Evolutionary conservation across 805 yeast species (phyloP).

Genomic region (Wickerhamiella dianesei): DNA sequence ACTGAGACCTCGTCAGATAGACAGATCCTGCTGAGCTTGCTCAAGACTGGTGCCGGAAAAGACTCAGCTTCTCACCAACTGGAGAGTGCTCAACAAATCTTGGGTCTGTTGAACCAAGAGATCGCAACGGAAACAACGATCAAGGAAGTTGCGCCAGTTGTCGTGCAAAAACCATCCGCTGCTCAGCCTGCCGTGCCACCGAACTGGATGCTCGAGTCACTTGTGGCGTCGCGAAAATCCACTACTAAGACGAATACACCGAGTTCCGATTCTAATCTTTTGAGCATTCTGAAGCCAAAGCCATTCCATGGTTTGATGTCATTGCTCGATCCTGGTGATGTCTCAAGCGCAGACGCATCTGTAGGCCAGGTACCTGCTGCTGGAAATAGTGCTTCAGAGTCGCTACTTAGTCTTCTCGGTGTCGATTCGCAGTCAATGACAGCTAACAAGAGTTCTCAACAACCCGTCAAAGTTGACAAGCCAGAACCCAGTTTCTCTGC

Average conservation of each 20-base stretch:
- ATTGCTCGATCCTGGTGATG: neutral
- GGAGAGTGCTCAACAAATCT: constrained; percentile 23
- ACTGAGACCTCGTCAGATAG: constrained; percentile 10
- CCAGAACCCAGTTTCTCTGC: neutral
- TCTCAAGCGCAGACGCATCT: neutral
- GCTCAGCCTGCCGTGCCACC: constrained; percentile 15
- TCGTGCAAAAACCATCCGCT: constrained; percentile 2
- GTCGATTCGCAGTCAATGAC: neutral
- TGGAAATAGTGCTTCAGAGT: neutral
- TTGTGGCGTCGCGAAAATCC: constrained; percentile 13
- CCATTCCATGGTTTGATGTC: neutral
- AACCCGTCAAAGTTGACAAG: neutral
- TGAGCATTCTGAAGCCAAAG: neutral
- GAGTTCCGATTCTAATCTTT: neutral
- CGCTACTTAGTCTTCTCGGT: neutral
- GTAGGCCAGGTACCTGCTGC: neutral
- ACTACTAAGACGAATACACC: neutral
- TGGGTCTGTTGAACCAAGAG: constrained; percentile 20
- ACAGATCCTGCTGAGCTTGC: constrained; percentile 18
- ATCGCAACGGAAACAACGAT: constrained; percentile 10
- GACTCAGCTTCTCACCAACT: constrained; percentile 10
- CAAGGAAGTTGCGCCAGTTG: constrained; percentile 3
- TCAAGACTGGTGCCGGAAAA: constrained; percentile 14
- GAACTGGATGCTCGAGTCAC: constrained; percentile 14
- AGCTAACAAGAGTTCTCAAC: neutral